A percentile compares a stretch with the other conserved stretches of the same genome.
Evolutionary conservation across 805 yeast genomes (phyloP).

Genomic region (Saccharomycopsis oosterbeekiorum): DNA sequence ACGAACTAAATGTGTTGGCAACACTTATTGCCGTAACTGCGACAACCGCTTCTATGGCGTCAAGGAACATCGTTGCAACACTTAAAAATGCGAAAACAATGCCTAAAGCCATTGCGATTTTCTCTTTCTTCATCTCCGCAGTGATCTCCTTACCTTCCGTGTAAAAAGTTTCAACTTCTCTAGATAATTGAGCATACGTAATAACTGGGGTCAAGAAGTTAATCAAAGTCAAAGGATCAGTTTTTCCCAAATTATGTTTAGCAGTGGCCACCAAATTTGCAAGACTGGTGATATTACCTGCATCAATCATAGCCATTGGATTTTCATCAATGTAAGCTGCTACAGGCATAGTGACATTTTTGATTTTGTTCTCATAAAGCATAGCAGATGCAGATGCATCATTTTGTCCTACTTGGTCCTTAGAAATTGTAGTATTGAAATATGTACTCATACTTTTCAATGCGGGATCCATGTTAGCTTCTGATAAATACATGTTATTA

Average conservation of each 20-base stretch:
- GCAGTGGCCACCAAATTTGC: slow-evolving; percentile 8
- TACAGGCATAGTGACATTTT: slow-evolving; percentile 5
- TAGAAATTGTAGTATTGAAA: slow-evolving; percentile 1
- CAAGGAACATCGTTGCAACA: slow-evolving; percentile 8
- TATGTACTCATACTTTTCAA: not conserved
- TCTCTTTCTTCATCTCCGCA: slow-evolving; percentile 1
- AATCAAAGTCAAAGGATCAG: slow-evolving; percentile 5
- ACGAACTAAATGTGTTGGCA: not conserved
- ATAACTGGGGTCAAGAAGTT: slow-evolving; percentile 9
- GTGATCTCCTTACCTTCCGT: slow-evolving; percentile 1
- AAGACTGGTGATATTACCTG: slow-evolving; percentile 5
- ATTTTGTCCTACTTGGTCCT: not conserved
- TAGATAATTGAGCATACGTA: not conserved
- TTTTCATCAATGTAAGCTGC: slow-evolving; percentile 8
- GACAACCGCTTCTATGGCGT: slow-evolving; percentile 1
- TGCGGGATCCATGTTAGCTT: not conserved
- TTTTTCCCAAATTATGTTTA: not conserved
- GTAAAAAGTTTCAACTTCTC: slow-evolving; percentile 3
- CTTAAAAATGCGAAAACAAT: slow-evolving; percentile 10
- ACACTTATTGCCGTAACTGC: not conserved
- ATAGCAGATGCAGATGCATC: not conserved
- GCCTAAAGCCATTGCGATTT: slow-evolving; percentile 8
- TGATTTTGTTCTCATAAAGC: not conserved
- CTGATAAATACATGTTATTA: slow-evolving; percentile 1
- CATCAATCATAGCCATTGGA: slow-evolving; percentile 2